Conservation (phyloP, 208 protist species). For the Leishmania gerbilli region DNA sequence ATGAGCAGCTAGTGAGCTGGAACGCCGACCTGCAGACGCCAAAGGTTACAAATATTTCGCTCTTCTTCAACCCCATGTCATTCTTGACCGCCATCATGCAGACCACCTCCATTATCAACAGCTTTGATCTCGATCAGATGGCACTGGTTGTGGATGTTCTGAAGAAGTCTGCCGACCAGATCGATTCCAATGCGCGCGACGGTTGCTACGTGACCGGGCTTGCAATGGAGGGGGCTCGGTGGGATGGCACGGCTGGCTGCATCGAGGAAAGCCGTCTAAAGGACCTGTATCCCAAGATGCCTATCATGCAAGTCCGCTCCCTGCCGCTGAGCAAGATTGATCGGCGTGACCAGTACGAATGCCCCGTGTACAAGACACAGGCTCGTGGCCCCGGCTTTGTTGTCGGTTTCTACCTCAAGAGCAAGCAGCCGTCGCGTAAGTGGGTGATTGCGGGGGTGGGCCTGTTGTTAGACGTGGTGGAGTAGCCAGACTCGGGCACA, state of each 20-base stretch:
- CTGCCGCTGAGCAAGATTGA: conserved; percentile 93
- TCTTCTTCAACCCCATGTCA: conserved; percentile 99
- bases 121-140: conserved; percentile 97
- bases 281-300: conserved; percentile 95
- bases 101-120: conserved; percentile 97
- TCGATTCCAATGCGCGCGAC: conserved; percentile 95
- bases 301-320: conserved; percentile 93
- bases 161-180: conserved; percentile 96
- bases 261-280: conserved; percentile 96
- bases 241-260: conserved; percentile 89
- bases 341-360: conserved; percentile 96
- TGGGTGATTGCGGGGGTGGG: conserved; percentile 98
- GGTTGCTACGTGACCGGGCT: conserved; percentile 98
- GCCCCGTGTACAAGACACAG: conserved; percentile 98
- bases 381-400: conserved; percentile 95
- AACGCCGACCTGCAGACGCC: conserved; percentile 92
- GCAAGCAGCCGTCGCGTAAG: conserved; percentile 93
- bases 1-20: conserved; percentile 96
- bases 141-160: conserved; percentile 93
- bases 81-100: conserved; percentile 99
- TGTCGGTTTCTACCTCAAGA: conserved; percentile 96
- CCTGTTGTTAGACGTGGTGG: conserved; percentile 95
- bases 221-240: conserved; percentile 97
- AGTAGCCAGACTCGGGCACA: conserved; percentile 43
- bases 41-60: conserved; percentile 94